These are phyloP conservation scores for Hygrophila difformis DNA, from an alignment of 257 asterid genomes.

Conservation along the genomic window DNA sequence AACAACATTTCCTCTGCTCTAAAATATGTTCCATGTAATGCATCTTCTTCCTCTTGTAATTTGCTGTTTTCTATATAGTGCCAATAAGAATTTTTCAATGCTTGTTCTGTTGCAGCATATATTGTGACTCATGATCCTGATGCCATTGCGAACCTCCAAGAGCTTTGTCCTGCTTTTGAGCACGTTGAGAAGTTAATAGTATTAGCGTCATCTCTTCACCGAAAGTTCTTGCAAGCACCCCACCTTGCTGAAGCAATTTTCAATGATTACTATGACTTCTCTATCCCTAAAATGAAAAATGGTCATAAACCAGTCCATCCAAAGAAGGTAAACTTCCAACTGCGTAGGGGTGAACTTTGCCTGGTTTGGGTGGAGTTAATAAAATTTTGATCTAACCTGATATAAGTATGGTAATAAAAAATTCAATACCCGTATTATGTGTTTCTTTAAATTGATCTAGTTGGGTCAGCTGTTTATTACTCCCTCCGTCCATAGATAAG, in stretches of 20 bases:
- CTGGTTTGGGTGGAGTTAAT: too few relatives aligned
- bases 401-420: too few relatives aligned
- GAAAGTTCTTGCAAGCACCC: constrained; percentile 64
- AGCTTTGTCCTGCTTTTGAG: constrained; percentile 56
- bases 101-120: constrained; percentile 32
- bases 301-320: constrained; percentile 30
- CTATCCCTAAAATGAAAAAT: constrained; percentile 67
- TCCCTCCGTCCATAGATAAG: too few relatives aligned
- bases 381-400: too few relatives aligned
- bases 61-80: constrained; percentile 9
- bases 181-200: constrained; percentile 66
- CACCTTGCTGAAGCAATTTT: constrained; percentile 63
- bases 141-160: constrained; percentile 49
- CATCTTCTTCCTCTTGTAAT: background rate
- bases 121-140: constrained; percentile 35
- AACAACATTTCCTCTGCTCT: constrained; percentile 58
- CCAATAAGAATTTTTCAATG: background rate
- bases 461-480: too few relatives aligned
- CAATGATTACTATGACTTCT: constrained; percentile 47
- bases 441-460: too few relatives aligned
- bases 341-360: too few relatives aligned
- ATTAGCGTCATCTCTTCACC: constrained; percentile 73
- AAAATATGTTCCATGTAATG: constrained; percentile 50
- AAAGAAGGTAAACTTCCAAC: constrained; percentile 44
- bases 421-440: too few relatives aligned